phyloP scores from a whole-genome alignment of 2,329 filamentous ascomycete species.

The Colletotrichum plurivorum region DNA sequence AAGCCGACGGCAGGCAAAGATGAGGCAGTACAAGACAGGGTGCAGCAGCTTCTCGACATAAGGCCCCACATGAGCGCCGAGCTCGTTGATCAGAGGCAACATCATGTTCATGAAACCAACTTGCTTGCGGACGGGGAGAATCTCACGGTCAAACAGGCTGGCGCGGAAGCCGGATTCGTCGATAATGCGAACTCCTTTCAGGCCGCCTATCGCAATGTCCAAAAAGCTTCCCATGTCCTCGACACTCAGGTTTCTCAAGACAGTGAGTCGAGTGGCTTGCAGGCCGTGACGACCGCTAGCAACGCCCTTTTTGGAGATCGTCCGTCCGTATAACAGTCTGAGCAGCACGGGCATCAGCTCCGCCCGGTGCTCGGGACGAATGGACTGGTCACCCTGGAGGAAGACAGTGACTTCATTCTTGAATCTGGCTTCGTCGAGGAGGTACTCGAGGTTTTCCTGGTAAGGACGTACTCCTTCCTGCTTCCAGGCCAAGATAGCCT shows the following conservation, averaged over 20 bases:
- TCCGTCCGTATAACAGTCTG: conserved; percentile 88
- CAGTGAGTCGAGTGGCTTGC: conserved; percentile 83
- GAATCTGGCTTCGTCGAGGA: conserved; percentile 92
- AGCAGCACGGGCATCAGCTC: conserved; percentile 89
- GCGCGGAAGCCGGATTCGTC: conserved; percentile 64
- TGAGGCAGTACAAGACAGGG: conserved; percentile 84
- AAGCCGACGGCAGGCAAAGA: conserved; percentile 76
- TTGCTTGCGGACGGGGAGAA: conserved; percentile 82
- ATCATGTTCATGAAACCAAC: conserved; percentile 94
- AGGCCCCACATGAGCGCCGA: conserved; percentile 79
- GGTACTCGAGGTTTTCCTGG: conserved; percentile 85
- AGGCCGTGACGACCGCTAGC: conserved; percentile 85
- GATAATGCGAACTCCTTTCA: conserved; percentile 73
- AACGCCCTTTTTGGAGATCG: conserved; percentile 85
- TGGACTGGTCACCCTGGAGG: conserved; percentile 80
- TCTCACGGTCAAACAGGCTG: conserved; percentile 68
- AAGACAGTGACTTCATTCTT: conserved; percentile 95
- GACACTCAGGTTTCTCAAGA: conserved; percentile 82
- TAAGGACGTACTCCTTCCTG: conserved; percentile 81
- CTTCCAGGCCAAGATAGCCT: conserved; percentile 92
- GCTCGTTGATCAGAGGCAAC: conserved; percentile 85
- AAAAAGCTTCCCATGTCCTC: conserved; percentile 86
- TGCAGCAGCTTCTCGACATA: conserved; percentile 80
- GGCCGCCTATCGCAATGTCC: conserved; percentile 81
- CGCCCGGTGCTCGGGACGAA: conserved; percentile 79